Evolutionary conservation across 2,329 filamentous ascomycete species (phyloP).

Genomic region (Fusarium sp.): DNA sequence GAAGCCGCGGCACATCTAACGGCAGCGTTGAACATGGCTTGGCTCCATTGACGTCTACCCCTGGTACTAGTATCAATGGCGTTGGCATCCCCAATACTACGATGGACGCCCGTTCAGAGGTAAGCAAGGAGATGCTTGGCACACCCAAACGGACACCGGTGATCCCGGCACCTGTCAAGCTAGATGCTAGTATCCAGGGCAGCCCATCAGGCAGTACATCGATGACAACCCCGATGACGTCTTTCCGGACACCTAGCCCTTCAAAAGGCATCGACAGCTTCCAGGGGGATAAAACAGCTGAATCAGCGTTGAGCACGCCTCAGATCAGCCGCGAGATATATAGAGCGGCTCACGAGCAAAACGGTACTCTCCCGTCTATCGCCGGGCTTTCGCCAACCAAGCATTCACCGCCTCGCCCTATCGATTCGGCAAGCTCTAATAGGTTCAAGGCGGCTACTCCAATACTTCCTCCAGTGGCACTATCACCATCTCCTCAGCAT

Average conservation of each 20-base stretch:
- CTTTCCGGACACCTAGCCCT: conserved; percentile 42
- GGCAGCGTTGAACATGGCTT: conserved; percentile 26
- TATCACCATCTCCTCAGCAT: conserved; percentile 69
- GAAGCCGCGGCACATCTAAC: conserved; percentile 12
- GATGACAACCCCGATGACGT: conserved; percentile 36
- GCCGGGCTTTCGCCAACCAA: conserved; percentile 66
- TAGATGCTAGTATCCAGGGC: conserved; percentile 35
- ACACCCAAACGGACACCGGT: conserved; percentile 33
- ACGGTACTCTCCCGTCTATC: conserved; percentile 56
- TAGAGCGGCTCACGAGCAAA: conserved; percentile 43
- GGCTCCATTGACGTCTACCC: conserved; percentile 22
- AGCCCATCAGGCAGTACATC: conserved; percentile 14
- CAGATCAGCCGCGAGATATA: conserved; percentile 48
- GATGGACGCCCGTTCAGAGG: conserved; percentile 4
- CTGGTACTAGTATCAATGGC: conserved; percentile 30
- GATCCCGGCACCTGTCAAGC: conserved; percentile 42
- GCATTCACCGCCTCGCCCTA: conserved; percentile 60
- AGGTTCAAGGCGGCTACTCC: conserved; percentile 53
- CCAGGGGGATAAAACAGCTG: conserved; percentile 41
- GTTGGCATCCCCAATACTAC: conserved; percentile 9
- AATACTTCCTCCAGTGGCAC: conserved; percentile 68
- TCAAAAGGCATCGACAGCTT: conserved; percentile 43
- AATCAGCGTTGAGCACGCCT: conserved; percentile 46
- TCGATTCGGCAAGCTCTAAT: conserved; percentile 44
- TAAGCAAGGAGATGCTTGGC: conserved; percentile 17